A percentile compares a stretch with the other conserved stretches of the same genome.
These are phyloP conservation scores for Leccinum griseonigrum DNA, from an alignment of 1,284 basidiomycete genomes.

Conservation along the genomic window DNA sequence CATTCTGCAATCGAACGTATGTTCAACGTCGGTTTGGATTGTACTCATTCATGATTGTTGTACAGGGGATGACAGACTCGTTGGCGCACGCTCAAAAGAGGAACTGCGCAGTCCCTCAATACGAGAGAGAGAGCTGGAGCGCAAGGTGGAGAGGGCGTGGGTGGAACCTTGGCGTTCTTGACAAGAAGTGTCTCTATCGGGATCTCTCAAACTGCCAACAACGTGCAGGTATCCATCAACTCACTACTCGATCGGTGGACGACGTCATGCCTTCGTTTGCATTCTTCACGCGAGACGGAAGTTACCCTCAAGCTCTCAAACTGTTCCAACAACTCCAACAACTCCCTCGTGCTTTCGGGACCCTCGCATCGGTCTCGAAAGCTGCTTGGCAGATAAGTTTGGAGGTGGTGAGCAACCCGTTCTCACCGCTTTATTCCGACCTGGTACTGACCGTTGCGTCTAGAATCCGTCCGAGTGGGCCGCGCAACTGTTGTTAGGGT, in stretches of 20 bases:
- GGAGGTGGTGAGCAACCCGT: constrained; percentile 63
- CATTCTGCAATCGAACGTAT: too few relatives aligned
- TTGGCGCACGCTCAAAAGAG: constrained; percentile 62
- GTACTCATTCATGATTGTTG: constrained; percentile 7
- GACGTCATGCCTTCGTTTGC: constrained; percentile 77
- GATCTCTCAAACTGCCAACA: constrained; percentile 10
- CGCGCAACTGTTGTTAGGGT: constrained; percentile 75
- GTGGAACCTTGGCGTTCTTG: constrained; percentile 59
- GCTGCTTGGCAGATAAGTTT: constrained; percentile 86
- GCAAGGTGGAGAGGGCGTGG: constrained; percentile 49
- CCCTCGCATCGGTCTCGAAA: constrained; percentile 88
- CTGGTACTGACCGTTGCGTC: constrained; percentile 2
- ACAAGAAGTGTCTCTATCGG: constrained; percentile 52
- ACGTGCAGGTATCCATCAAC: constrained; percentile 68
- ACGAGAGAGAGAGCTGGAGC: constrained; percentile 53
- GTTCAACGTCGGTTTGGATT: background rate
- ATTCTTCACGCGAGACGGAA: constrained; percentile 76
- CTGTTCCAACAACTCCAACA: constrained; percentile 82
- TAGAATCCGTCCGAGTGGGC: constrained; percentile 80
- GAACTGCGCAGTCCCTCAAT: constrained; percentile 69
- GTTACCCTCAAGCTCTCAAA: constrained; percentile 74
- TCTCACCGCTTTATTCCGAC: background rate
- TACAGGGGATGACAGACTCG: constrained; percentile 69
- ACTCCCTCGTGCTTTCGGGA: constrained; percentile 78
- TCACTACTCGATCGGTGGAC: constrained; percentile 75